Conservation (phyloP, 768 basidiomycete genomes). For the Tulasnella sp. region DNA sequence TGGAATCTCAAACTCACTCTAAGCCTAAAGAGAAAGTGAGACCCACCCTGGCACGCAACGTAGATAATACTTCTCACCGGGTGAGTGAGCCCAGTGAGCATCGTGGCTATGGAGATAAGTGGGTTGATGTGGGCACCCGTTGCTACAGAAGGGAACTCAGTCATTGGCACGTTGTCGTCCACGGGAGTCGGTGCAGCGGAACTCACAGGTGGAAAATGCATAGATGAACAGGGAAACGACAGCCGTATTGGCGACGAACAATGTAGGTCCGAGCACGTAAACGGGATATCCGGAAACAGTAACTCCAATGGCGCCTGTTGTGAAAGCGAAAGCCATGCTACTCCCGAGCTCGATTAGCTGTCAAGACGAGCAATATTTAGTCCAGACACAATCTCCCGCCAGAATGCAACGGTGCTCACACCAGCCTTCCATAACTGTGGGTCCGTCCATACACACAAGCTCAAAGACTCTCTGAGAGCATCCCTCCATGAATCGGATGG, state of each 20-base stretch:
- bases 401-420: neutral
- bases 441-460: constrained; percentile 1
- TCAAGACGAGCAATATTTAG: neutral
- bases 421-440: constrained; percentile 11
- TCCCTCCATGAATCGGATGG: constrained; percentile 3
- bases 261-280: neutral
- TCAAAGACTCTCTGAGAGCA: neutral
- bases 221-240: constrained; percentile 10
- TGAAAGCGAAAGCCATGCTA: constrained; percentile 3
- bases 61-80: constrained; percentile 11
- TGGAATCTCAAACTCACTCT: neutral
- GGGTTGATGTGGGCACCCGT: constrained; percentile 12
- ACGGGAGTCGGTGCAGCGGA: neutral
- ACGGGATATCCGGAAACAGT: constrained; percentile 6
- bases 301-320: constrained; percentile 5
- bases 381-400: neutral
- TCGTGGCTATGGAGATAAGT: constrained; percentile 10
- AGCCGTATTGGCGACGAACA: constrained; percentile 9
- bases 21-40: neutral
- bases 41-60: constrained; percentile 1
- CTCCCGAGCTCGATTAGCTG: neutral
- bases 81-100: constrained; percentile 7
- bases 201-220: constrained; percentile 7
- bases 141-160: neutral
- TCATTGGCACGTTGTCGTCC: neutral